Evolutionary conservation across 257 asterid species (phyloP).

Genomic region (Solanum stenotomum): DNA sequence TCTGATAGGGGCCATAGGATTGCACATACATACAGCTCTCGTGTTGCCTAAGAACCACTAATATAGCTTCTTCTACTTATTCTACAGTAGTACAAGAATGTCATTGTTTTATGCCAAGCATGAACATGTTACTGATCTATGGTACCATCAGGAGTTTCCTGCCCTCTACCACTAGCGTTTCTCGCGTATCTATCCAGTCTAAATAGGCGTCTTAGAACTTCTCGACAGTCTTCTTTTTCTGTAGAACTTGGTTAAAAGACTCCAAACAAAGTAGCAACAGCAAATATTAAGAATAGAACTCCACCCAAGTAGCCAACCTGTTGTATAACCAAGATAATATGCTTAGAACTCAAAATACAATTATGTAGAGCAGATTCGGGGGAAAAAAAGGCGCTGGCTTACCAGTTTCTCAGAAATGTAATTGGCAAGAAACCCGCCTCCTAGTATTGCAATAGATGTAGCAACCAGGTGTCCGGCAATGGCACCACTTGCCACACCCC

Average conservation of each 20-base stretch:
- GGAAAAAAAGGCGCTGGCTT: not conserved
- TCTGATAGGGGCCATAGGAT: not conserved
- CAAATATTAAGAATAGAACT: slow-evolving; percentile 61
- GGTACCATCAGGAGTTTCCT: not conserved
- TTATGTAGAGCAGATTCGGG: not conserved
- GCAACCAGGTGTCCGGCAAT: slow-evolving; percentile 80
- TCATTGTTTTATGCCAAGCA: not conserved
- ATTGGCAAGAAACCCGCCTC: slow-evolving; percentile 89
- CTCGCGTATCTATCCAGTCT: not conserved
- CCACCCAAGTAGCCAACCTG: slow-evolving; percentile 98
- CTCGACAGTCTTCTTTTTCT: not conserved
- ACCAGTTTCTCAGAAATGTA: slow-evolving; percentile 96
- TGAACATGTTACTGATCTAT: not conserved
- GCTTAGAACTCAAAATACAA: not conserved
- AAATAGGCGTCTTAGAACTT: not conserved
- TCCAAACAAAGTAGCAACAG: slow-evolving; percentile 82
- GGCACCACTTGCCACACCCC: slow-evolving; percentile 99
- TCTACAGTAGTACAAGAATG: slow-evolving; percentile 3
- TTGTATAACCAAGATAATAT: not conserved
- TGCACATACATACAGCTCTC: not conserved
- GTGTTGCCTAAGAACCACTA: not conserved
- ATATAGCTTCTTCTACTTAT: not conserved
- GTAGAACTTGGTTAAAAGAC: slow-evolving; percentile 41
- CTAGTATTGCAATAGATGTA: slow-evolving; percentile 73
- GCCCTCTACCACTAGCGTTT: not conserved